Evolutionary conservation across 257 asterid genomes (phyloP).

Genomic region (Parsonsia alboflavescens): DNA sequence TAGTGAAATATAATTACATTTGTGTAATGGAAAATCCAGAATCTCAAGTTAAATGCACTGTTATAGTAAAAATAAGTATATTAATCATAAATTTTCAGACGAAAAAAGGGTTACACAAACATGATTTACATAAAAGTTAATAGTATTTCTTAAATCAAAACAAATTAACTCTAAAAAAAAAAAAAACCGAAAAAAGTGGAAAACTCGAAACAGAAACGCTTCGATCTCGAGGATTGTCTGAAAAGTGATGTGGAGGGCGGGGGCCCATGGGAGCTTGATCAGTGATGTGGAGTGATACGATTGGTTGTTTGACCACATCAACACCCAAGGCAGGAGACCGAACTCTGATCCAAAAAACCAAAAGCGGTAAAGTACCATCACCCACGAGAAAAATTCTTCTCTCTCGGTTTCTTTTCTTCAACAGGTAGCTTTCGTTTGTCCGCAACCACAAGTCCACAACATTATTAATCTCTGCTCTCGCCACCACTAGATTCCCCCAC

Average conservation of each 20-base stretch:
- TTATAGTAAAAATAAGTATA: too few relatives aligned
- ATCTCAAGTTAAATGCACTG: too few relatives aligned
- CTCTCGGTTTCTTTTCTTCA: neutral
- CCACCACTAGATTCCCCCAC: neutral
- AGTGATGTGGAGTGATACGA: neutral
- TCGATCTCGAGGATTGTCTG: conserved; percentile 4
- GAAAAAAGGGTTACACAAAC: too few relatives aligned
- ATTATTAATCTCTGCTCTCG: neutral
- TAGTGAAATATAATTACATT: too few relatives aligned
- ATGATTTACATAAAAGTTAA: too few relatives aligned
- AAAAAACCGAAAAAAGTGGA: too few relatives aligned
- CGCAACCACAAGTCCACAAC: too few relatives aligned
- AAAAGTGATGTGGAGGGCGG: neutral
- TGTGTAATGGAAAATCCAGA: too few relatives aligned
- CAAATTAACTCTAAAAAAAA: too few relatives aligned
- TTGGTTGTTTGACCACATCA: conserved; percentile 16
- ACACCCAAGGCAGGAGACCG: neutral
- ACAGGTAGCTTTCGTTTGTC: neutral
- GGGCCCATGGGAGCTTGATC: neutral
- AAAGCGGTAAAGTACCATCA: neutral
- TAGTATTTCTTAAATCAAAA: too few relatives aligned
- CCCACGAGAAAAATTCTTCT: conserved; percentile 8
- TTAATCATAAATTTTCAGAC: too few relatives aligned
- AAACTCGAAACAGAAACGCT: neutral
- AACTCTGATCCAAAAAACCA: conserved; percentile 10